Evolutionary conservation across 2,329 filamentous ascomycete genomes (phyloP).

Genomic region (Fusarium musae): DNA sequence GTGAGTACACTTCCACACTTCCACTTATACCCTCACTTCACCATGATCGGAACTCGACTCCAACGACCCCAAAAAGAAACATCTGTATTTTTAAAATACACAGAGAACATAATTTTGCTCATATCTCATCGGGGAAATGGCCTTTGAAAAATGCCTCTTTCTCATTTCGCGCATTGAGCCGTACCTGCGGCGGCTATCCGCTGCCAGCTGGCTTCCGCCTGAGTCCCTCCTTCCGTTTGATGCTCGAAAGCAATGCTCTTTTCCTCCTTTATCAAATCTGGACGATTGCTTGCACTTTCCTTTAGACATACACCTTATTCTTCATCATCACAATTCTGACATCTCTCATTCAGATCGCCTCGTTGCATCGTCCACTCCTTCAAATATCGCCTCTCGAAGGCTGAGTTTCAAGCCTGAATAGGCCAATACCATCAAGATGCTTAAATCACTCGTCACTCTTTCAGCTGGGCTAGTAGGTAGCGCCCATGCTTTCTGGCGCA

Average conservation of each 20-base stretch:
- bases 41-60: constrained; percentile 16
- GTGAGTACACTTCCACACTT: constrained; percentile 34
- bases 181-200: constrained; percentile 19
- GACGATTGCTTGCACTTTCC: constrained; percentile 11
- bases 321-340: constrained; percentile 18
- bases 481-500: constrained; percentile 84
- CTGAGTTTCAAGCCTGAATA: constrained; percentile 42
- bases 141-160: background rate
- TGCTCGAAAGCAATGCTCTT: constrained; percentile 19
- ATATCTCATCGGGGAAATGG: background rate
- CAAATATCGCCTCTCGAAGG: constrained; percentile 14
- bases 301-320: background rate
- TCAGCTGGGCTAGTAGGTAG: constrained; percentile 50
- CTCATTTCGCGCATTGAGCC: constrained; percentile 17
- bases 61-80: background rate
- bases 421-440: constrained; percentile 44
- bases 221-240: constrained; percentile 23
- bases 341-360: constrained; percentile 47
- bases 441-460: constrained; percentile 48
- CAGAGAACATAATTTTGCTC: background rate
- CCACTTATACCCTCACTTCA: constrained; percentile 2
- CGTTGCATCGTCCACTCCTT: constrained; percentile 52
- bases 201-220: constrained; percentile 8
- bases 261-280: background rate
- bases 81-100: background rate